Evolutionary conservation across 2,329 filamentous ascomycete species (phyloP), one percentile per base, ranked within the genome.

Genomic region (Alternaria alternata): DNA sequence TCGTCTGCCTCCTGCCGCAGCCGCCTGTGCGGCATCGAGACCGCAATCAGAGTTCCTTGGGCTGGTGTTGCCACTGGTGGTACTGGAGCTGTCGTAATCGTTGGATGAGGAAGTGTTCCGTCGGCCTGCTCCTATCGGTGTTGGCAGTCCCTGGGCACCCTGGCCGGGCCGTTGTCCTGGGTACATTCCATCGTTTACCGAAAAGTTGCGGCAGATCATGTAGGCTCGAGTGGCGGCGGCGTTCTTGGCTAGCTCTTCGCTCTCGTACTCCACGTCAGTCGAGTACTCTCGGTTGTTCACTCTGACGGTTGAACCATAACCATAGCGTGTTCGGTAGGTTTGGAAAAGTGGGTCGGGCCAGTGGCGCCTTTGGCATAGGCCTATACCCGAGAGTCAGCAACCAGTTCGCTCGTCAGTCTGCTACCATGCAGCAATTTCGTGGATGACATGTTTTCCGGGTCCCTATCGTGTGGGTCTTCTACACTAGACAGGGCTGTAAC

Each of bases 211-310:
- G 84, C 94, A 97, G 69, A 97, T 95, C 88, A 97, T 94, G 81
- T 97, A 98, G 59, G 94, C 94, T 64, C 93, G 91, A 87, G 96
- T 96, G 62, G 94, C 94, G 26, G 94, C 94, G 73, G 94, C 95
- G 79, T 98, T 94, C 75, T 93, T 92, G 47, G 94, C 94, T 67
- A 96, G 85, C 49, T 87, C 84, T 77, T 94, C 91, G 64, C 90
- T 91, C 77, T 91, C 89, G 81, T 95, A 96, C 65, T 90, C 87
- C 38, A 91, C 86, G 78, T 97, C 93, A 43, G 94, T 97, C 78
- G 94, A 92, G 82, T 97, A 98, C 83, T 97, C 93, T 75, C 94
- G 91, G 71, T 96, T 96, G 83, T 98, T 97, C 78, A 98, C 94
- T 65, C 95, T 87, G 58, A 97, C 94, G 59, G 93, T 89, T 83